Base-by-base conservation (phyloP, 768 basidiomycete species). In the Hydnum rufescens region DNA sequence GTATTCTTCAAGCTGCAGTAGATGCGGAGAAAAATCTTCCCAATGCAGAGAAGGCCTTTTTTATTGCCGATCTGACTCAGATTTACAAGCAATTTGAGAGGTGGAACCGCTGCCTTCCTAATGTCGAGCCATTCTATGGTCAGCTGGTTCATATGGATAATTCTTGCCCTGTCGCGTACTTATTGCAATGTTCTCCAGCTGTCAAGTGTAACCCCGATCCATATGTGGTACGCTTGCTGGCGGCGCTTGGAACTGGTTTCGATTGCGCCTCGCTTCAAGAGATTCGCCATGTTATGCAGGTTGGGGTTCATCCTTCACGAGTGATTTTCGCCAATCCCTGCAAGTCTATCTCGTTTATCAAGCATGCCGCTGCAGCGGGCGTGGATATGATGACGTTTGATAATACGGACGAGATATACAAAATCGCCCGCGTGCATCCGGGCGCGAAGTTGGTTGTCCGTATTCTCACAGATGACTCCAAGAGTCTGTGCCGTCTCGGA, bases 291-390 rank as follows among this genome's bases (percentile, higher is more conserved):
- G 81, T 97, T 26, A 70, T 95, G 25, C 67, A 67, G 6, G 65
- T 90, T 3, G 80, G 81, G 3, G 74, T 93, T 50, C 72, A 75
- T 46, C 78, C 92, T 3, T 73, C 75, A 51, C 75, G 82, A 54
- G 83, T 99, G 71, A 87, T 97, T 63, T 99, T 89, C 61, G 95
- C 95, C 57, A 99, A 99, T 67, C 95, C 95, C 0, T 97, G 95
- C 80, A 99, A 99, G 68, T 86, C 95, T 2, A 73, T 76, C 6
- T 93, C 89, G 0, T 96, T 92, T 69, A 74, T 99, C 60, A 83
- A 90, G 48, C 75, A 77, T 59, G 85, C 95, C 16, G 78, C 79
- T 39, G 77, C 74, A 59, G 66, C 70, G 30, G 79, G 83, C 22
- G 92, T 97, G 51, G 74, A 87, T 62, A 78, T 74, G 68, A 95